Evolutionary conservation across 306 rosid genomes (phyloP).

Genomic region (Glycine latifolia): DNA sequence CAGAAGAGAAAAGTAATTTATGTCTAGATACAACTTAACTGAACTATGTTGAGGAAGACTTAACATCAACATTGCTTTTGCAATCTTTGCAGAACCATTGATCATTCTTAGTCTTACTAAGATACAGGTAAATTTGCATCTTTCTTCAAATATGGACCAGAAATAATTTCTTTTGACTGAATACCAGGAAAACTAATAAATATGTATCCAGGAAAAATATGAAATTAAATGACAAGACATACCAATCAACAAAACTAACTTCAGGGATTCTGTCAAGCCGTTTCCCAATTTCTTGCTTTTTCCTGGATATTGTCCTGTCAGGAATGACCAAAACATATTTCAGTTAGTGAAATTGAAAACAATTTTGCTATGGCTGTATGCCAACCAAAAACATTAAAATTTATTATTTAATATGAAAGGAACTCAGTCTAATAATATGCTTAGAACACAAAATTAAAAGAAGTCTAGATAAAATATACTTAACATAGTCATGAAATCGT

Average conservation of each 20-base stretch:
- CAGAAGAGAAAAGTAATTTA: conserved; percentile 1
- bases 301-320: conserved; percentile 75
- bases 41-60: conserved; percentile 16
- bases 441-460: neutral
- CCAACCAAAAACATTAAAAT: conserved; percentile 22
- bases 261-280: conserved; percentile 80
- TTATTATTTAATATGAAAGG: conserved; percentile 26
- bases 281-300: conserved; percentile 70
- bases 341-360: conserved; percentile 19
- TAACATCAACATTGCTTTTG: conserved; percentile 10
- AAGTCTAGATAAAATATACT: conserved; percentile 14
- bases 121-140: conserved; percentile 6
- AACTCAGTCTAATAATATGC: neutral
- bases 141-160: conserved; percentile 25
- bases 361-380: neutral
- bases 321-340: conserved; percentile 37
- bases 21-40: neutral
- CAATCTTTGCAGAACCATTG: conserved; percentile 14
- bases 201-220: conserved; percentile 20
- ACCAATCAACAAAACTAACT: conserved; percentile 93
- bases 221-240: conserved; percentile 41
- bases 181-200: conserved; percentile 2
- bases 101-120: conserved; percentile 17
- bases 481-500: conserved; percentile 7
- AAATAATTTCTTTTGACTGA: conserved; percentile 36